Base-by-base conservation (phyloP, 306 rosid species). In the Gynostemma pentaphyllum region DNA sequence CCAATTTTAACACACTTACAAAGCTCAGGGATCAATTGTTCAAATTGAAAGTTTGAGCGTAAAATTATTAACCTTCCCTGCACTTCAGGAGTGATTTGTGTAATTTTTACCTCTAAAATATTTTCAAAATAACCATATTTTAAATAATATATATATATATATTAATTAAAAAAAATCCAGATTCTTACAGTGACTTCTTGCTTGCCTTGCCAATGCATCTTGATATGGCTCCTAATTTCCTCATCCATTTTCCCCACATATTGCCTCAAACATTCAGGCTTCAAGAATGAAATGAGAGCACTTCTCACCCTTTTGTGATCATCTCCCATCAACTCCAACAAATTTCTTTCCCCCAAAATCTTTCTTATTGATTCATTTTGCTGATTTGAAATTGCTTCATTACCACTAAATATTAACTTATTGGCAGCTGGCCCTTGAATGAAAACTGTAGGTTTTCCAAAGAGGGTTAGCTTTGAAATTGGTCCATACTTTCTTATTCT, bases 241-340 rank as follows among this genome's bases (percentile, higher is more conserved):
- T 62, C 76, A 34, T 90, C 97, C 76, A 81, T 81, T 44, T 76
- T 85, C 1, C 82, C 80, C 18, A 85, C 80, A 73, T 81, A 82
- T 9, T 14, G 59, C 71, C 80, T 90, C 72, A 90, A 74, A 19
- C 95, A 83, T 24, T 90, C 94, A 12, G 90, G 88, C 62, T 85
- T 87, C 79, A 90, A 73, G 76, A 87, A 90, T 26, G 83, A 69
- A 41, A 81, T 68, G 23, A 90, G 75, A 10, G 88, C 94, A 51
- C 54, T 59, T 71, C 95, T 78, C 1, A 90, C 78, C 6, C 94
- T 70, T 72, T 76, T 85, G 62, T 85, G 97, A 81, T 90, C 94
- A 14, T 68, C 70, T 0, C 77, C 80, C 7, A 23, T 70, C 66
- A 86, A 65, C 66, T 87, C 95, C 14, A 81, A 9, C 21, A 85